Evolutionary conservation across 106 monocot species (phyloP).

Genomic region (Acanthochlamys bracteata): DNA sequence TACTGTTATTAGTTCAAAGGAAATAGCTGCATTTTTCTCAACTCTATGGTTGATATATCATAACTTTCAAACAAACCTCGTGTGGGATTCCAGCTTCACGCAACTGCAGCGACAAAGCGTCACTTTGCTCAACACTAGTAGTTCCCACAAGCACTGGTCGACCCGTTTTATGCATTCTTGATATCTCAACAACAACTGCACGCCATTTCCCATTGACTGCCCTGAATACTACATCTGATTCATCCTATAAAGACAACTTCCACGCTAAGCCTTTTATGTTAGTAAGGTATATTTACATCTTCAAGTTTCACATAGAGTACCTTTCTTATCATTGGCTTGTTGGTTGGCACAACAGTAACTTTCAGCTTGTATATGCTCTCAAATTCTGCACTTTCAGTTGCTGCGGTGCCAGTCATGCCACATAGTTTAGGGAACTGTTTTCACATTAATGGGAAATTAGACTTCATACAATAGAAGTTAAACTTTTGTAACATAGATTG

Average conservation of each 20-base stretch:
- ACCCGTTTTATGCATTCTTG: slow-evolving; percentile 89
- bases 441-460: slow-evolving; percentile 4
- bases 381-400: slow-evolving; percentile 89
- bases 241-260: slow-evolving; percentile 42
- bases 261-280: not conserved
- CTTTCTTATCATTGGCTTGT: slow-evolving; percentile 98
- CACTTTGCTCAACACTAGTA: slow-evolving; percentile 99
- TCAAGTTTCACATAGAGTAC: too few species aligned
- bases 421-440: slow-evolving; percentile 95
- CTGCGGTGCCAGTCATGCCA: slow-evolving; percentile 99
- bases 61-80: too few species aligned
- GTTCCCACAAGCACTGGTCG: slow-evolving; percentile 98
- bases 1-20: too few species aligned
- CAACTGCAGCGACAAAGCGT: slow-evolving; percentile 70
- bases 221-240: slow-evolving; percentile 97
- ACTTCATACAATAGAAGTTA: too few species aligned
- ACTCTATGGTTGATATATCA: too few species aligned
- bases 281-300: too few species aligned
- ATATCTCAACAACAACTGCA: slow-evolving; percentile 91
- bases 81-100: slow-evolving; percentile 81
- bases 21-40: too few species aligned
- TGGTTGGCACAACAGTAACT: slow-evolving; percentile 86
- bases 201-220: slow-evolving; percentile 89
- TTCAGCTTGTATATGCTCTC: slow-evolving; percentile 99
- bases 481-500: too few species aligned